These are phyloP conservation scores for Coniferiporia sulphurascens DNA, from an alignment of 1,284 basidiomycete species.

Conservation along the genomic window DNA sequence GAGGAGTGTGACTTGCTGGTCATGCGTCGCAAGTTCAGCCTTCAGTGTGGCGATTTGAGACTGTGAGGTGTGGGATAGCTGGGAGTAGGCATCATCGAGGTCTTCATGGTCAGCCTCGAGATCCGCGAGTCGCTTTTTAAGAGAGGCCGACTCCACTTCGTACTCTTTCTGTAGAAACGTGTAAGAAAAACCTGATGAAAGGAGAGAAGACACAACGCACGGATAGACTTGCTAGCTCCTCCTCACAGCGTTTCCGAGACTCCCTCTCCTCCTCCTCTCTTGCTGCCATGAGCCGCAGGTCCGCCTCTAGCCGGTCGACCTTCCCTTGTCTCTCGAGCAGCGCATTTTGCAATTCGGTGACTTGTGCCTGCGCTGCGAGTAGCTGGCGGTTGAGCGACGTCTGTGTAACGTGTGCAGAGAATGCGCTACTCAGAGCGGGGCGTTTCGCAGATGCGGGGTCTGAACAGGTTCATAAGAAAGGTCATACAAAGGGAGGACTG, in stretches of 20 bases:
- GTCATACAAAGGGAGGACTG: neutral
- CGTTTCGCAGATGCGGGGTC: constrained; percentile 9
- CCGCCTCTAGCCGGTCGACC: constrained; percentile 13
- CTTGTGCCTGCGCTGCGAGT: constrained; percentile 7
- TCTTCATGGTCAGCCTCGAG: constrained; percentile 17
- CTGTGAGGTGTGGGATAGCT: constrained; percentile 3
- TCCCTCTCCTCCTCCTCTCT: constrained; percentile 15
- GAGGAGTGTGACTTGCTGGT: constrained; percentile 1
- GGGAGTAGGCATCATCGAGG: constrained; percentile 10
- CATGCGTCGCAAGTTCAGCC: neutral
- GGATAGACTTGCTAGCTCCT: constrained; percentile 4
- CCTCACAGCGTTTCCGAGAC: neutral
- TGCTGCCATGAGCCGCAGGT: constrained; percentile 12
- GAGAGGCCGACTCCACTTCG: constrained; percentile 1
- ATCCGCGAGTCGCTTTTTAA: constrained; percentile 1
- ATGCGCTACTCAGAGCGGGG: constrained; percentile 14
- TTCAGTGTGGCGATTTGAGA: constrained; percentile 2
- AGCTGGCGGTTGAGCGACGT: constrained; percentile 15
- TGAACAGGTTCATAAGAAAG: neutral
- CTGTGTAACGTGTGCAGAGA: constrained; percentile 8
- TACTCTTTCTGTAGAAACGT: neutral
- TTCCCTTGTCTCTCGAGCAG: constrained; percentile 8
- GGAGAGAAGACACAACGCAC: neutral
- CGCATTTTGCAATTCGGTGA: constrained; percentile 13
- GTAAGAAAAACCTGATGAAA: neutral